A percentile compares a stretch with the other conserved stretches of the same genome.
Evolutionary conservation across 495 filamentous ascomycete genomes (phyloP).

Genomic region (Tuber indicum): DNA sequence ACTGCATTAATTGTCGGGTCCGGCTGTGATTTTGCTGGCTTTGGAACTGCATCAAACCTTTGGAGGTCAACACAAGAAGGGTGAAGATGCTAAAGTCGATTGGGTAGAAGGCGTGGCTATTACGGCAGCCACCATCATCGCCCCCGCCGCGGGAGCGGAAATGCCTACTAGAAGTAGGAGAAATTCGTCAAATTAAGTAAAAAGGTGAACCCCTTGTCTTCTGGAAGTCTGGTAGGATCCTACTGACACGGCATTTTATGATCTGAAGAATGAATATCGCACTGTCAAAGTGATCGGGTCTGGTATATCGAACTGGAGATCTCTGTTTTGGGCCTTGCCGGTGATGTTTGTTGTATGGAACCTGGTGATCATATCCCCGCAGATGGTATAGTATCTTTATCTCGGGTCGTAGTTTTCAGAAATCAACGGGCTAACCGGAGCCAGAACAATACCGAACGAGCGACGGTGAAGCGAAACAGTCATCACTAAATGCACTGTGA

Average conservation of each 20-base stretch:
- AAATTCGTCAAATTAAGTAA: slow-evolving; percentile 60
- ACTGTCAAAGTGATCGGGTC: slow-evolving; percentile 53
- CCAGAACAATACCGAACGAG: no score
- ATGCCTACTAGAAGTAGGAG: slow-evolving; percentile 66
- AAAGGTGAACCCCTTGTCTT: neutral
- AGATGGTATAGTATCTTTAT: no score
- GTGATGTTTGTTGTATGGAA: slow-evolving; percentile 76
- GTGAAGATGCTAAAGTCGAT: slow-evolving; percentile 56
- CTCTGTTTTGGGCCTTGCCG: slow-evolving; percentile 50
- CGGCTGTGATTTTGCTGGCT: slow-evolving; percentile 74
- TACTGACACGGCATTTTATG: slow-evolving; percentile 16
- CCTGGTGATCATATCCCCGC: slow-evolving; percentile 46
- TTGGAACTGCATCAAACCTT: slow-evolving; percentile 62
- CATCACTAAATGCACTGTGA: no score
- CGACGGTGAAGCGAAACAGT: no score
- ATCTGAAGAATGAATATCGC: slow-evolving; percentile 55
- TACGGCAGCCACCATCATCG: slow-evolving; percentile 62
- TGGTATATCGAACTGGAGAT: no score
- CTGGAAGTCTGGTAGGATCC: neutral
- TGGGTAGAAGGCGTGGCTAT: slow-evolving; percentile 75
- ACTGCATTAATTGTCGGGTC: slow-evolving; percentile 66
- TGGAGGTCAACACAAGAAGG: slow-evolving; percentile 43
- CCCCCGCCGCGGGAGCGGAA: slow-evolving; percentile 60
- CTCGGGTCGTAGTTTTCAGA: no score
- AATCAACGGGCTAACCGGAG: no score